Conservation (phyloP, 1,139 yeast genomes). For the Zygosaccharomyces sapae region DNA sequence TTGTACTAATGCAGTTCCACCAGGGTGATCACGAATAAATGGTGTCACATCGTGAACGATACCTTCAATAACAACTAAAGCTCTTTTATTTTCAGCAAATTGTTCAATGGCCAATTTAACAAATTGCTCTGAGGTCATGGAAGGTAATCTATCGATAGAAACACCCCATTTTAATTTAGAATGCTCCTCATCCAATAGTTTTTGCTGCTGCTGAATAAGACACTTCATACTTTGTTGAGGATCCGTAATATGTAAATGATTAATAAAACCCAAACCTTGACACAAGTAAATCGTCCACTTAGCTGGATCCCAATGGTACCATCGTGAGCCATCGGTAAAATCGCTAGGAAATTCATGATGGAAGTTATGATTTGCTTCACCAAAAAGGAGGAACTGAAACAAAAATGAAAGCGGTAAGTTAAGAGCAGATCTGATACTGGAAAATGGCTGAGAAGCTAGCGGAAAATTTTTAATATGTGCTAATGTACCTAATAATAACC, state of each 20-base stretch:
- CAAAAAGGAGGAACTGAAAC: conserved; percentile 54
- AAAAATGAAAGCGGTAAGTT: conserved; percentile 38
- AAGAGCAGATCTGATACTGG: conserved; percentile 57
- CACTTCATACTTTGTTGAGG: conserved; percentile 52
- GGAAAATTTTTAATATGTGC: conserved; percentile 46
- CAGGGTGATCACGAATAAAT: conserved; percentile 69
- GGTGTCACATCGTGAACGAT: conserved; percentile 73
- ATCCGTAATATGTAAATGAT: conserved; percentile 42
- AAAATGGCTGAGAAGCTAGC: conserved; percentile 50
- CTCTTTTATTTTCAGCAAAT: conserved; percentile 34
- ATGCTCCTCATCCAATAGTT: conserved; percentile 52
- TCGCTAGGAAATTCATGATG: conserved; percentile 76
- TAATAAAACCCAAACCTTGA: conserved; percentile 40
- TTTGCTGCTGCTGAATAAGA: conserved; percentile 61
- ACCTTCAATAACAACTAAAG: conserved; percentile 47
- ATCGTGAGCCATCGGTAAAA: conserved; percentile 50
- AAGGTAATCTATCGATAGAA: conserved; percentile 63
- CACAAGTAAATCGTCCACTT: conserved; percentile 53
- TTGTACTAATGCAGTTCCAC: conserved; percentile 56
- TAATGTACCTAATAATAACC: conserved; percentile 53
- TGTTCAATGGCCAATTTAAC: conserved; percentile 38
- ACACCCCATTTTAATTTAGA: conserved; percentile 75
- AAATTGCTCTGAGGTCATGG: conserved; percentile 50
- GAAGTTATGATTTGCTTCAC: conserved; percentile 64
- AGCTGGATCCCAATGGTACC: conserved; percentile 61